These are phyloP conservation scores for Chimonanthus praecox DNA, from an alignment of 164 flowering plant genomes.

Conservation along the genomic window DNA sequence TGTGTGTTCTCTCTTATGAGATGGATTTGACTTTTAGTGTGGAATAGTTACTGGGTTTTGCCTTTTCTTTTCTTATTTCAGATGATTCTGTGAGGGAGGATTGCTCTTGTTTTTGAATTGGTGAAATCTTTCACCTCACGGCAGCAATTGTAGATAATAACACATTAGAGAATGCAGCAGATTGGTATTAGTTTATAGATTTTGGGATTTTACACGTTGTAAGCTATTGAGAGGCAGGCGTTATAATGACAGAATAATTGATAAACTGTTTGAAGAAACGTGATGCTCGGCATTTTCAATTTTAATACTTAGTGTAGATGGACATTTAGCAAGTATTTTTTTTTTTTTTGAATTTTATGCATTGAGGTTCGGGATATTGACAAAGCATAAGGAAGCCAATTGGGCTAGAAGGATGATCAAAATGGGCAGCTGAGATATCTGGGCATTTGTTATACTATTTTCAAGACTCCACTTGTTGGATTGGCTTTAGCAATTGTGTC, in stretches of 20 bases:
- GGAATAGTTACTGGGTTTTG: neutral
- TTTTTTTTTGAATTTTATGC: neutral
- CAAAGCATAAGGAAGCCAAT: neutral
- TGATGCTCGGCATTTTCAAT: neutral
- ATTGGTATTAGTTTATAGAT: constrained; percentile 1
- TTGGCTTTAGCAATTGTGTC: neutral
- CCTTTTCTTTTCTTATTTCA: neutral
- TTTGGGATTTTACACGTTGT: neutral
- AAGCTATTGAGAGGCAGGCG: constrained; percentile 4
- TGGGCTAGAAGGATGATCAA: neutral
- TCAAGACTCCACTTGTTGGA: neutral
- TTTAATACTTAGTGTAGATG: neutral
- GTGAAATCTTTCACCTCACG: neutral
- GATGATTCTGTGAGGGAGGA: constrained; percentile 1
- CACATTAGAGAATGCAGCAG: neutral
- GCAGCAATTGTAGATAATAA: neutral
- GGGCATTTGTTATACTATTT: neutral
- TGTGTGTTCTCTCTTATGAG: neutral
- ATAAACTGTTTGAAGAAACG: neutral
- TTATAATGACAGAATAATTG: neutral
- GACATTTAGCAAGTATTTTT: neutral
- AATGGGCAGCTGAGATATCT: neutral
- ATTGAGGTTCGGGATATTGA: neutral
- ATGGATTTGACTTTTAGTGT: neutral
- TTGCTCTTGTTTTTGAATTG: neutral